These are phyloP conservation scores for Pyrenochaeta sp. DNA, from an alignment of 2,329 filamentous ascomycete species.

Conservation along the genomic window DNA sequence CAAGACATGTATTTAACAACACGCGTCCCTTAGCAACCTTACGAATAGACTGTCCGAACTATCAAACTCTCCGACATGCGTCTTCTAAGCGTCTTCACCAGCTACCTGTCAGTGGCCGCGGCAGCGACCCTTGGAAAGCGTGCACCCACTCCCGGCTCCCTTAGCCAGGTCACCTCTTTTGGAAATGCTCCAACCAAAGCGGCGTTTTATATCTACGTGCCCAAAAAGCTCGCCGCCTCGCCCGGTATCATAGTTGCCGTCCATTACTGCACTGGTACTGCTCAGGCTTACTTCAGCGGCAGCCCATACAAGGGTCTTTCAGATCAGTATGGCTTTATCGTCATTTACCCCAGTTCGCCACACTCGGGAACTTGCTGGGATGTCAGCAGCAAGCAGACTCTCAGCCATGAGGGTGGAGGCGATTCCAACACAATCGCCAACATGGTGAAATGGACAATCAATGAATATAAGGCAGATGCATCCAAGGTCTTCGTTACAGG, in stretches of 20 bases:
- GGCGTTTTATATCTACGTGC: conserved; percentile 62
- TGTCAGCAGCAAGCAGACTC: conserved; percentile 61
- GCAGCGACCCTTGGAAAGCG: conserved; percentile 33
- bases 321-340: conserved; percentile 65
- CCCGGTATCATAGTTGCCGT: conserved; percentile 62
- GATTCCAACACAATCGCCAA: conserved; percentile 65
- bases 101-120: conserved; percentile 27
- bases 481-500: conserved; percentile 64
- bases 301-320: conserved; percentile 64
- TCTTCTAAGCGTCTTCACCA: conserved; percentile 26
- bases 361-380: conserved; percentile 66
- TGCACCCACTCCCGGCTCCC: conserved; percentile 33
- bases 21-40: too few species aligned
- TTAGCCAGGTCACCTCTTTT: conserved; percentile 52
- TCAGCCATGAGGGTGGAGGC: conserved; percentile 65
- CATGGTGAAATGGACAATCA: conserved; percentile 65
- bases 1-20: too few species aligned
- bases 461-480: conserved; percentile 60
- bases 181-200: conserved; percentile 58
- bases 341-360: conserved; percentile 65
- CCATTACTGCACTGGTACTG: conserved; percentile 66
- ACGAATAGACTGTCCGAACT: too few species aligned
- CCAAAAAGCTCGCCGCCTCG: conserved; percentile 52
- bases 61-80: too few species aligned
- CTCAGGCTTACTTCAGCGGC: conserved; percentile 56